Evolutionary conservation across 192 early-diverging fungal genomes (phyloP).

Genomic region (Backusella liffmaniae): DNA sequence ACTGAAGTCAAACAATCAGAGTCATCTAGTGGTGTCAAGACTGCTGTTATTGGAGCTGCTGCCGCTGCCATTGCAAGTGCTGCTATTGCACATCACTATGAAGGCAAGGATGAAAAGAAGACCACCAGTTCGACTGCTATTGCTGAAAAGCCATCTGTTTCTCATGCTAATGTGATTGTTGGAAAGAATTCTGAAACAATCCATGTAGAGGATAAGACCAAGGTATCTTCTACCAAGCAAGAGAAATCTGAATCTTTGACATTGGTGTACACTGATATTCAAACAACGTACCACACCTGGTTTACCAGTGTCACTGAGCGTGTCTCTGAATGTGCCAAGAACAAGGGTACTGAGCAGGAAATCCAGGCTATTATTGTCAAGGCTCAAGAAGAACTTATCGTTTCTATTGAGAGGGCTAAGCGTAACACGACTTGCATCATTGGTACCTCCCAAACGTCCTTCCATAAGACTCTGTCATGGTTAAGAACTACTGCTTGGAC

Average conservation of each 20-base stretch:
- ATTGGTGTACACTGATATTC: not conserved
- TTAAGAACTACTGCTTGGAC: constrained; percentile 3
- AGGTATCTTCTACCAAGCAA: not conserved
- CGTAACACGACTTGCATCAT: not conserved
- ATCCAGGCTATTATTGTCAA: not conserved
- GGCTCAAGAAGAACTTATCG: constrained; percentile 5
- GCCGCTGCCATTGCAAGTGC: constrained; percentile 17
- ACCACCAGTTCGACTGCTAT: not conserved
- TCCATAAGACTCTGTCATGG: constrained; percentile 16
- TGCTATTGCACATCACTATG: constrained; percentile 9
- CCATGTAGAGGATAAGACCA: constrained; percentile 2
- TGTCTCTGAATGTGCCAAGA: constrained; percentile 9
- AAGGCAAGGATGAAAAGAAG: constrained; percentile 17
- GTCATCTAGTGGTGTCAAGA: not conserved
- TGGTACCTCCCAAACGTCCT: not conserved
- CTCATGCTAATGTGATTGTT: constrained; percentile 7
- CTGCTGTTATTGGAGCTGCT: constrained; percentile 13
- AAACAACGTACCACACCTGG: constrained; percentile 5
- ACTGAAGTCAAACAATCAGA: not conserved
- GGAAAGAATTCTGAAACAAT: not conserved
- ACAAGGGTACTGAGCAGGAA: not conserved
- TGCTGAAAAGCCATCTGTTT: constrained; percentile 3
- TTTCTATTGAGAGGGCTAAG: constrained; percentile 12
- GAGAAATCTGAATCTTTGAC: constrained; percentile 3
- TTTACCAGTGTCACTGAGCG: not conserved